These are phyloP conservation scores for Mortierella sp. DNA, from an alignment of 371 early-diverging fungal species.

Conservation along the genomic window DNA sequence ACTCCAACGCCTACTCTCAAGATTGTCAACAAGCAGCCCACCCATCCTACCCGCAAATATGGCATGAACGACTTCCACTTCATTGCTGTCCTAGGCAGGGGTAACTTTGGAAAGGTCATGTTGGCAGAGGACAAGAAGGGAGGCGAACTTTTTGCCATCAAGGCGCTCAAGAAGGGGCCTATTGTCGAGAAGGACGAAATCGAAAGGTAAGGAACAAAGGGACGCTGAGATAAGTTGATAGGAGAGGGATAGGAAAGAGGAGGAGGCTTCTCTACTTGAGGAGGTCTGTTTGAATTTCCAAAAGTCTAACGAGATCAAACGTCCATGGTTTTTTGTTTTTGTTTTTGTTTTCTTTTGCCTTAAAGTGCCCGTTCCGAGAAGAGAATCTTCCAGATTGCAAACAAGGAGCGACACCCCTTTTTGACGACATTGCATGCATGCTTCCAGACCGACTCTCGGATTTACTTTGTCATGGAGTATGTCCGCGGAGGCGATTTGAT, in stretches of 20 bases:
- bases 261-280: not conserved
- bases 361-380: conserved; percentile 81
- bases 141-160: conserved; percentile 87
- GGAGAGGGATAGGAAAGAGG: not conserved
- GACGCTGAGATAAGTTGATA: not conserved
- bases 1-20: conserved; percentile 38
- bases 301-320: too few relatives aligned
- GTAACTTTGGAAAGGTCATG: conserved; percentile 96
- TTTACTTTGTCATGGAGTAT: conserved; percentile 98
- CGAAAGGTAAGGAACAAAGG: conserved; percentile 60
- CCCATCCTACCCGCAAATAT: conserved; percentile 47
- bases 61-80: conserved; percentile 82
- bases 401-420: conserved; percentile 88
- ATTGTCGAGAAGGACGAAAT: conserved; percentile 89
- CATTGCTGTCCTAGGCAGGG: conserved; percentile 91
- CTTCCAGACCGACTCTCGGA: conserved; percentile 89
- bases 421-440: conserved; percentile 90
- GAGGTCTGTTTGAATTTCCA: not conserved
- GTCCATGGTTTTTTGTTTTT: not conserved
- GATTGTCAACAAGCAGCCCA: conserved; percentile 45
- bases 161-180: conserved; percentile 94
- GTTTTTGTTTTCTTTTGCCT: not conserved
- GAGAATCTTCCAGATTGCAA: conserved; percentile 80
- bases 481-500: conserved; percentile 96
- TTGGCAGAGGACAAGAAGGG: conserved; percentile 80